phyloP scores from a whole-genome alignment of 2,329 filamentous ascomycete genomes.

The Stagonosporopsis vannaccii region DNA sequence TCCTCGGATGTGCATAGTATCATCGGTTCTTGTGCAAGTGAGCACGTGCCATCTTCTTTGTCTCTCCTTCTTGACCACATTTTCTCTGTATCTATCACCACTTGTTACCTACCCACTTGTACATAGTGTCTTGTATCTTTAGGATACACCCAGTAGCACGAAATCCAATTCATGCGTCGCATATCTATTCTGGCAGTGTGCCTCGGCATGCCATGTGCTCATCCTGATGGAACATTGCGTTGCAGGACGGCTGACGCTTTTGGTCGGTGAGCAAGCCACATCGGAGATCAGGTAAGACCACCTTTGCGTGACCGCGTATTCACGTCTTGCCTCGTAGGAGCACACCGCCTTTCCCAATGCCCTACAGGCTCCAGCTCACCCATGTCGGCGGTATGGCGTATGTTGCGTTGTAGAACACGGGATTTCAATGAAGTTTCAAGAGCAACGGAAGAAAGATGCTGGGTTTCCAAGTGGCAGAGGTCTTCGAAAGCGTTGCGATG shows the following conservation, averaged over 20 bases:
- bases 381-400: neutral
- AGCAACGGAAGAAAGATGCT: too few species aligned
- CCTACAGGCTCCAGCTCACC: neutral
- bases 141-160: neutral
- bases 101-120: neutral
- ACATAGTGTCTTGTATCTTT: neutral
- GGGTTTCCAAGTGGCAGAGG: neutral
- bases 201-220: neutral
- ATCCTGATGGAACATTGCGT: neutral
- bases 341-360: slow-evolving; percentile 1
- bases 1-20: neutral
- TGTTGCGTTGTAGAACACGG: neutral
- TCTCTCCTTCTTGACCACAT: neutral
- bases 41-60: neutral
- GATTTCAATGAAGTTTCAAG: neutral
- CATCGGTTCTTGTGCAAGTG: neutral
- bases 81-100: slow-evolving; percentile 3
- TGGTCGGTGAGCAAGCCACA: slow-evolving; percentile 10
- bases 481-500: too few species aligned
- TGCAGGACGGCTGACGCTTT: neutral
- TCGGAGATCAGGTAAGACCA: neutral
- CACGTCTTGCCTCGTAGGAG: neutral
- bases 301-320: neutral
- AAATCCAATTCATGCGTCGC: neutral
- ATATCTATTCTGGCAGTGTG: neutral